Percentiles rank a stretch among this genome's conserved stretches.
Evolutionary conservation across 2,329 filamentous ascomycete genomes (phyloP).

Genomic region (Grosmannia clavigera): DNA sequence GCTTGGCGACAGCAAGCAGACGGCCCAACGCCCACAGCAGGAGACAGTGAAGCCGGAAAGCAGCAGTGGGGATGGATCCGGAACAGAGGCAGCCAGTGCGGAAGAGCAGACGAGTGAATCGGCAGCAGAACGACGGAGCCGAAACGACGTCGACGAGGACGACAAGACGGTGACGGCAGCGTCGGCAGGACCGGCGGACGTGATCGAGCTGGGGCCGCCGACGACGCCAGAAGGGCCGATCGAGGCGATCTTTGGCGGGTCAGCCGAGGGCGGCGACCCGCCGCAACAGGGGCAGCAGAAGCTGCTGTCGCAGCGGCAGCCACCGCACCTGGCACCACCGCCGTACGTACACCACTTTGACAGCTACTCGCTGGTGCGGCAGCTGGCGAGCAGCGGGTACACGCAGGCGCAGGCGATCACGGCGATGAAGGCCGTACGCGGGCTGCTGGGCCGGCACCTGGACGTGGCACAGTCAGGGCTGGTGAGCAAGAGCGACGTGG

Average conservation of each 20-base stretch:
- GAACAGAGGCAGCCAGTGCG: neutral
- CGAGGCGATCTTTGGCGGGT: neutral
- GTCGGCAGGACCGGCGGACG: conserved; percentile 2
- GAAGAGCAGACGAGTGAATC: neutral
- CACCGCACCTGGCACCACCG: conserved; percentile 58
- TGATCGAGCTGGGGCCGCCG: conserved; percentile 14
- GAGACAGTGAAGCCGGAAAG: neutral
- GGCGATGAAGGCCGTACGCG: conserved; percentile 84
- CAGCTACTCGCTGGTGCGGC: conserved; percentile 76
- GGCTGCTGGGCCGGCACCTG: conserved; percentile 65
- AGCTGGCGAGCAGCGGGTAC: conserved; percentile 62
- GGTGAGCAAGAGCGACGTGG: conserved; percentile 82
- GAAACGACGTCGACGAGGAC: neutral
- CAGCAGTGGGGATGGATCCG: neutral
- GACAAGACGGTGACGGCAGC: neutral
- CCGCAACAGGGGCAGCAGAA: neutral
- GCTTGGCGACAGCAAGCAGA: neutral
- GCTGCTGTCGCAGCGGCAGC: conserved; percentile 12
- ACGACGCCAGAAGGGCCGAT: neutral
- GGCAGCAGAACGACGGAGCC: neutral
- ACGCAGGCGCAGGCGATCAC: conserved; percentile 63
- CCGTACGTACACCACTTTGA: conserved; percentile 95
- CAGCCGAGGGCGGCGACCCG: neutral
- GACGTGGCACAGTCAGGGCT: conserved; percentile 67
- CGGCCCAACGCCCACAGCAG: too few relatives aligned